Base-by-base conservation (phyloP, 1,284 basidiomycete genomes). In the Wolfiporia cocos region DNA sequence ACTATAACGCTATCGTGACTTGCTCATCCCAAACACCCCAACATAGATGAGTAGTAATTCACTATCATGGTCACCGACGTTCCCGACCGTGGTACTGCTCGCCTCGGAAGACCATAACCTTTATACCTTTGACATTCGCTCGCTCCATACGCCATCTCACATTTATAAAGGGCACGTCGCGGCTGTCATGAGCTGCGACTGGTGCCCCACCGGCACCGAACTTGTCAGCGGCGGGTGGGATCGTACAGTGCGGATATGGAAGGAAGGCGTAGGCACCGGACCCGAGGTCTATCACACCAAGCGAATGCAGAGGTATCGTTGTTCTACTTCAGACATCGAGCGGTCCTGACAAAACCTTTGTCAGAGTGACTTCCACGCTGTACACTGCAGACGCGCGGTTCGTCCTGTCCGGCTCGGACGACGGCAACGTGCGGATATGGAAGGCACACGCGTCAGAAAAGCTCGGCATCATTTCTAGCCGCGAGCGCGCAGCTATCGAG, bases 151-250 rank as follows among this genome's bases (percentile, higher is more conserved):
- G 1, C 93, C 96, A 2, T 90, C 84, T 3, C 91, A 96, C 54
- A 91, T 99, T 34, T 99, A 96, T 75, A 99, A 98, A 64, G 93
- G 83, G 1, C 96, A 99, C 63, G 94, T 98, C 11, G 91, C 92
- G 0, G 92, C 94, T 3, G 93, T 96, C 24, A 93, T 90, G 81
- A 81, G 79, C 41, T 93, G 91, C 55, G 90, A 92, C 52, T 94
- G 91, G 91, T 84, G 82, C 45, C 95, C 95, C 0, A 99, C 95
- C 0, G 95, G 95, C n/a, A 76, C 86, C 40, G 92, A 93, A 54
- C 95, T 99, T 57, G 92, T 96, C 26, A 92, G 89, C 46, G 96
- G 95, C 19, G 89, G 91, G 1, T 99, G 95, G 81, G 96, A 99
- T 64, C 77, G 94, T 39, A 98, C 94, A 0, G 74, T 98, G 29